Conservation (phyloP, 495 filamentous ascomycete species). For the Aspergillus sparsus region DNA sequence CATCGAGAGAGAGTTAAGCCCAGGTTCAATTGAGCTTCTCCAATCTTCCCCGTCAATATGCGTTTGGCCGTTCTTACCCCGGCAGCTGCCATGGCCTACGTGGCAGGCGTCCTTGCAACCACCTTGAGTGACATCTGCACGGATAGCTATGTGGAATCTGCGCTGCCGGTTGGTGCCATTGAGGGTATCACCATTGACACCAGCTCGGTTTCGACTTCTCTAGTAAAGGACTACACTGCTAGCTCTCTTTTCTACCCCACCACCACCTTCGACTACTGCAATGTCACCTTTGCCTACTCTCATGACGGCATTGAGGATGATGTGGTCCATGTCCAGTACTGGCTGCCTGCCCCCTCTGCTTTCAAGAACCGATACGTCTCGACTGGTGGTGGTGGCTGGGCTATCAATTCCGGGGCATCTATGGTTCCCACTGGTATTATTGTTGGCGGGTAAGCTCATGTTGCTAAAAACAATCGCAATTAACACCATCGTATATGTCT, state of each 20-base stretch:
- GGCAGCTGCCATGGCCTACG: background rate
- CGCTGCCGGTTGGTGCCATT: conserved; percentile 30
- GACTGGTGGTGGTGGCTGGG: conserved; percentile 47
- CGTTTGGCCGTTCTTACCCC: no score
- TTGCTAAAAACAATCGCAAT: conserved; percentile 12
- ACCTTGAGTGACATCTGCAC: conserved; percentile 35
- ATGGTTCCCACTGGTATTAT: conserved; percentile 40
- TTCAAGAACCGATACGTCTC: conserved; percentile 48
- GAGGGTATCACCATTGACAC: conserved; percentile 37
- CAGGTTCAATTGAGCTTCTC: no score
- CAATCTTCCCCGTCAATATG: no score
- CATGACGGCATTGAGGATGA: conserved; percentile 38
- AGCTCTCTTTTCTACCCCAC: conserved; percentile 28
- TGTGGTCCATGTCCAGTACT: conserved; percentile 39
- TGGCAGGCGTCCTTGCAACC: background rate
- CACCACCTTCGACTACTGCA: conserved; percentile 39
- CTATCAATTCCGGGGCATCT: conserved; percentile 43
- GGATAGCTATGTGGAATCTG: conserved; percentile 26
- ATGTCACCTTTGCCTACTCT: conserved; percentile 48
- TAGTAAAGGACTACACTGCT: conserved; percentile 35
- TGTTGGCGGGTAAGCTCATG: conserved; percentile 40
- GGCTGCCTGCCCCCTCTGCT: conserved; percentile 38
- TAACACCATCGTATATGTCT: no score
- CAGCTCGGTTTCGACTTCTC: conserved; percentile 31
- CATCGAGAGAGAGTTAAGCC: no score